A percentile compares a stretch with the other conserved stretches of the same genome.
These are phyloP conservation scores for Calocera viscosa DNA, from an alignment of 768 basidiomycete species.

Conservation along the genomic window DNA sequence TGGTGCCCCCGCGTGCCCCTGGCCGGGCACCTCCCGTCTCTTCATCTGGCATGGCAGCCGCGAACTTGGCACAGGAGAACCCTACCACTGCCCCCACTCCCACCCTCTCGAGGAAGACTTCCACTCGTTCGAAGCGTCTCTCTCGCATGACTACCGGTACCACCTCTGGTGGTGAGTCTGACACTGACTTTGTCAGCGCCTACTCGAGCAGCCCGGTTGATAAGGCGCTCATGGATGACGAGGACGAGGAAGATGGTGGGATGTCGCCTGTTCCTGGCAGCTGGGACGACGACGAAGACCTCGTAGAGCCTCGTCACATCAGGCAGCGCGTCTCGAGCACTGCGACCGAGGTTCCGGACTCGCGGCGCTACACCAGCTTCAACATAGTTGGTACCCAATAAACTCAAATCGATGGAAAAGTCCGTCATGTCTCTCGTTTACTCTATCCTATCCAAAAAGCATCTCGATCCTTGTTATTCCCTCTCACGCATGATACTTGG, in stretches of 20 bases:
- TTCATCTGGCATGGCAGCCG: neutral
- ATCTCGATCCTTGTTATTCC: neutral
- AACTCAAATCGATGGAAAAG: neutral
- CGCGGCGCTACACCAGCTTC: neutral
- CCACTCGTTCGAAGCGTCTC: slow-evolving; percentile 7
- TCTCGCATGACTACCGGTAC: slow-evolving; percentile 20
- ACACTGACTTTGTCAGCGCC: slow-evolving; percentile 79
- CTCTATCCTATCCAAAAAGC: neutral
- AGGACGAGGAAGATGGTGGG: neutral
- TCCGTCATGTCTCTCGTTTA: neutral
- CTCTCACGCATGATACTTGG: neutral
- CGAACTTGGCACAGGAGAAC: neutral
- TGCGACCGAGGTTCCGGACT: neutral
- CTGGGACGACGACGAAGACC: neutral
- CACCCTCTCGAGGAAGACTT: neutral
- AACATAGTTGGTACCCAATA: neutral
- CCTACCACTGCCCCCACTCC: neutral
- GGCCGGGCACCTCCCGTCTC: neutral
- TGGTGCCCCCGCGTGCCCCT: neutral
- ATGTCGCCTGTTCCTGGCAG: neutral
- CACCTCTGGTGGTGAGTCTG: slow-evolving; percentile 54
- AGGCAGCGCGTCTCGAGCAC: neutral
- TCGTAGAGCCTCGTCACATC: neutral
- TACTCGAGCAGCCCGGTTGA: slow-evolving; percentile 53
- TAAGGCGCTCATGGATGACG: neutral